Evolutionary conservation across 2,329 filamentous ascomycete species (phyloP), one percentile per base, ranked within the genome.

Genomic region (Penicillium decumbens): DNA sequence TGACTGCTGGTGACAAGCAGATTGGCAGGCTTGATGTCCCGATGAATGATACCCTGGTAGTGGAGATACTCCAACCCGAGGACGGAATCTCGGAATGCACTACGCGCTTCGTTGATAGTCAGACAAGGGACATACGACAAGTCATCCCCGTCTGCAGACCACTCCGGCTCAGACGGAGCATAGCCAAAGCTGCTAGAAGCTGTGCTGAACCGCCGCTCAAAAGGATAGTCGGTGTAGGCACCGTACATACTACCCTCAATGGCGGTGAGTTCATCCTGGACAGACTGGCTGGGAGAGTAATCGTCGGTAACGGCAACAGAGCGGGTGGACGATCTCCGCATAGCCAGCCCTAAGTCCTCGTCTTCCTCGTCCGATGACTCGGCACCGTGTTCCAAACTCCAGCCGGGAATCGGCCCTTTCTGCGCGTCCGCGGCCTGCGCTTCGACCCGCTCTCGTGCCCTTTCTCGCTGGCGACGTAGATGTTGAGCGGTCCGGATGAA

Each of bases 91-190:
- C 92, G 81, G 70, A 98, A 97, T 0, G 89, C 87, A 32, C 82
- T 83, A 27, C 91, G 84, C 12, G 91, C 87, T 66, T 92, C 84
- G 24, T 86, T 81, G 30, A 95, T 79, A 0, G 92, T 95, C 72
- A 98, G 88, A 71, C 91, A 90, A 13, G 93, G 93, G 13, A 97
- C 92, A 64, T 93, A 95, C 30, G 87, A 89, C 68, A 89, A 89
- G 66, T 97, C 91, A 60, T 95, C 89, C 30, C 89, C 86, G 42
- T 73, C 71, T 7, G 66, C 64, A 13, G 69, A 64, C 65, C 70
- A 72, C 48, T 75, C 72, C 1, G 70, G 65, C 50, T 75, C 73
- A 1, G 72, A 75, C 1, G 69, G 70, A 29, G 72, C 66, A 50
- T 74, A 70, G 5, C 71, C 70, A 50, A 73, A 62, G 45, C 71